Evolutionary conservation across 495 filamentous ascomycete genomes (phyloP).

Genomic region (Podospora didyma): DNA sequence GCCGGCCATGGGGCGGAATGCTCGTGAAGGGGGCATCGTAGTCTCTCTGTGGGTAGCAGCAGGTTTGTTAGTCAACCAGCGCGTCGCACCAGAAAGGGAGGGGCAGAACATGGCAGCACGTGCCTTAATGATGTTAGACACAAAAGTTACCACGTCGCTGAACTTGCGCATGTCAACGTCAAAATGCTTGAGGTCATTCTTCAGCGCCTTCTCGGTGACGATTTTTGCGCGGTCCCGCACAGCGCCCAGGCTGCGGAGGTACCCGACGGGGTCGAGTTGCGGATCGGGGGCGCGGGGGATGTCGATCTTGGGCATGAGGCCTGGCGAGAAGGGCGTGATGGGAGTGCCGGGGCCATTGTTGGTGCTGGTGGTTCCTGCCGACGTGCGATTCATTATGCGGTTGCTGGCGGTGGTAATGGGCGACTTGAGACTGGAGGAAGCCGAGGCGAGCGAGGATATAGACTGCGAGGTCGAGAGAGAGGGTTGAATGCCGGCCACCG

Average conservation of each 20-base stretch:
- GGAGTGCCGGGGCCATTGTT: slow-evolving; percentile 35
- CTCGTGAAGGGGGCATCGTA: slow-evolving; percentile 78
- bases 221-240: slow-evolving; percentile 75
- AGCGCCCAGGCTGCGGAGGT: slow-evolving; percentile 84
- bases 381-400: slow-evolving; percentile 34
- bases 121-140: slow-evolving; percentile 96
- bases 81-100: too few relatives aligned
- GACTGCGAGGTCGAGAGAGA: slow-evolving; percentile 27
- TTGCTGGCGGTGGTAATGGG: slow-evolving; percentile 22
- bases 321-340: slow-evolving; percentile 40
- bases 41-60: slow-evolving; percentile 60
- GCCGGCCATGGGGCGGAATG: slow-evolving; percentile 83
- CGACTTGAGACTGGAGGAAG: slow-evolving; percentile 31
- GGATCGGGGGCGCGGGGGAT: slow-evolving; percentile 87
- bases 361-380: slow-evolving; percentile 32
- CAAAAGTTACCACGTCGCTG: slow-evolving; percentile 80
- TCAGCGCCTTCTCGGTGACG: slow-evolving; percentile 71
- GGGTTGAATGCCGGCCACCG: slow-evolving; percentile 24
- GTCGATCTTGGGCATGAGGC: slow-evolving; percentile 51
- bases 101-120: slow-evolving; percentile 2
- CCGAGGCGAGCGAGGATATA: slow-evolving; percentile 31
- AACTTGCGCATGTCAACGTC: slow-evolving; percentile 89
- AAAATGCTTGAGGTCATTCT: slow-evolving; percentile 81
- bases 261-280: slow-evolving; percentile 82
- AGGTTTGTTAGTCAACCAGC: too few relatives aligned